Evolutionary conservation across 768 basidiomycete species (phyloP).

Genomic region (Crepidotus variabilis): DNA sequence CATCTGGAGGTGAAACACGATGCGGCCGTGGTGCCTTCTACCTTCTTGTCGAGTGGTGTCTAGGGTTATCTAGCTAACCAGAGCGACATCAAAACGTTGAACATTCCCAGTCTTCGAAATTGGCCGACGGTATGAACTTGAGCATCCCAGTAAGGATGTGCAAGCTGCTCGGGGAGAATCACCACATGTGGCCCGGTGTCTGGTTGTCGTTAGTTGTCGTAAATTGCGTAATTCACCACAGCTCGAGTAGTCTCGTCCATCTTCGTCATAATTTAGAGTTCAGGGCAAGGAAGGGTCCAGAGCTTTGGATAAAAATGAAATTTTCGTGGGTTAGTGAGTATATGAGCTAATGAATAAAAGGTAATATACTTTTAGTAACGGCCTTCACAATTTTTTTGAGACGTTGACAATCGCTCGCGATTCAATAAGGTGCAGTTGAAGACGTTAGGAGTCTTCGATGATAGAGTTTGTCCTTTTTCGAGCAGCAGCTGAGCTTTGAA

Average conservation of each 20-base stretch:
- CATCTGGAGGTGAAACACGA: neutral
- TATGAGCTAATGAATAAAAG: neutral
- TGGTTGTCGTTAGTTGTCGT: slow-evolving; percentile 34
- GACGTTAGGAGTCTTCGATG: slow-evolving; percentile 1
- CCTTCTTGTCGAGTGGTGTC: neutral
- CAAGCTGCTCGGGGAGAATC: slow-evolving; percentile 16
- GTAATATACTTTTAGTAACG: slow-evolving; percentile 22
- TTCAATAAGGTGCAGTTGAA: slow-evolving; percentile 15
- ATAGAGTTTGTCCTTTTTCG: neutral
- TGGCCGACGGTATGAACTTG: slow-evolving; percentile 14
- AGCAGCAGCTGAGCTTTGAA: neutral
- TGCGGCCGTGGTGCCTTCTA: slow-evolving; percentile 2
- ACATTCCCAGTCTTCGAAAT: neutral
- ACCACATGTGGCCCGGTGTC: slow-evolving; percentile 36
- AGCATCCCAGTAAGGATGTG: slow-evolving; percentile 33
- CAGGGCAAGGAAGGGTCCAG: slow-evolving; percentile 1
- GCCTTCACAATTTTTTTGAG: slow-evolving; percentile 20
- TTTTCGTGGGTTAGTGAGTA: neutral
- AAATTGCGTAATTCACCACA: slow-evolving; percentile 23
- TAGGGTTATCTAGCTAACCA: slow-evolving; percentile 13
- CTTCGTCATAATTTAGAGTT: neutral
- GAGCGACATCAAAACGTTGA: slow-evolving; percentile 7
- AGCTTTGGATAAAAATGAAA: slow-evolving; percentile 3
- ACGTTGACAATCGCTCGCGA: slow-evolving; percentile 8
- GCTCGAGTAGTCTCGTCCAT: neutral